Percentiles rank a stretch among this genome's conserved stretches.
phyloP scores from a whole-genome alignment of 345 rosid species.

The Triadica sebifera region DNA sequence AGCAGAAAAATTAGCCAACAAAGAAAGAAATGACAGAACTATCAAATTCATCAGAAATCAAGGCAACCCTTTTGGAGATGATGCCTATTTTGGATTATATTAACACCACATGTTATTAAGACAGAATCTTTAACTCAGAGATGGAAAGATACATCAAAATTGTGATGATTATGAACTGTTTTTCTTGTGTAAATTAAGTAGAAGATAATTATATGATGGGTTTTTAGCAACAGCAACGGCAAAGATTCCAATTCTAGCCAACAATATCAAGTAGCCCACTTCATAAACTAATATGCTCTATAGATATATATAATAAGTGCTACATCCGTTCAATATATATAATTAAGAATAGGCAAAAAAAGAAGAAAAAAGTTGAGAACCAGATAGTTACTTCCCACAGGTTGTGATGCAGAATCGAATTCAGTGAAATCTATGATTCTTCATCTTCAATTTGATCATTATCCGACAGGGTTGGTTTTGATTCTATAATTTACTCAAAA shows the following conservation, averaged over 20 bases:
- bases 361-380: neutral
- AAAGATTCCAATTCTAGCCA: too few species aligned
- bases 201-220: neutral
- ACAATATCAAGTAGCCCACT: too few species aligned
- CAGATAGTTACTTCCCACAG: neutral
- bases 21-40: too few species aligned
- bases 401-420: neutral
- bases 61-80: too few species aligned
- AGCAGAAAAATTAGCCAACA: too few species aligned
- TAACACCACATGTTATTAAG: too few species aligned
- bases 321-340: neutral
- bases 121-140: neutral
- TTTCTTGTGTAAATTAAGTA: neutral
- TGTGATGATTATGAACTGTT: neutral
- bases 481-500: neutral
- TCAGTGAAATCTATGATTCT: slow-evolving; percentile 10
- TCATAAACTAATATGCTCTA: too few species aligned
- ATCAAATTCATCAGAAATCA: too few species aligned
- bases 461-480: neutral
- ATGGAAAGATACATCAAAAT: neutral
- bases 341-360: neutral
- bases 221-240: neutral
- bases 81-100: too few species aligned
- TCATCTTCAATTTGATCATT: slow-evolving; percentile 3
- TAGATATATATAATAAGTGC: too few species aligned